phyloP scores from a whole-genome alignment of 495 filamentous ascomycete species.

The Oidiodendron maius region DNA sequence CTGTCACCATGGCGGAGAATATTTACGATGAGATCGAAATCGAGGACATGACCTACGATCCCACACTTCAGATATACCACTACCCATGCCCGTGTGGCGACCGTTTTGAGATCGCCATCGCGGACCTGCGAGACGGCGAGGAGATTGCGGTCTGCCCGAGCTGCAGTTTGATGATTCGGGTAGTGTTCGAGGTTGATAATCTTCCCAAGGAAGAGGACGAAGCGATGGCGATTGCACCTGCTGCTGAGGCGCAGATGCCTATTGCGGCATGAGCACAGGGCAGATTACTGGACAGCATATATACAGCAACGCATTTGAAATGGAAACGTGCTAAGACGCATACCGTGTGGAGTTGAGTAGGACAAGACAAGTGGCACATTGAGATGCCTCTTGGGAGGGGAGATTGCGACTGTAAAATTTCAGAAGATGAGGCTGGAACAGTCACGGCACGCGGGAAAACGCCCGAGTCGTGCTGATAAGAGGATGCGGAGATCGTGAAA shows the following conservation, averaged over 20 bases:
- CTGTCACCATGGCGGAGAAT: conserved; percentile 51
- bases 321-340: too few species aligned
- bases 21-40: conserved; percentile 99
- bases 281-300: too few species aligned
- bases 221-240: not conserved
- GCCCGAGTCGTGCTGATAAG: too few species aligned
- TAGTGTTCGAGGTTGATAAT: conserved; percentile 56
- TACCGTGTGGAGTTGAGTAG: too few species aligned
- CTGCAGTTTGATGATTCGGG: conserved; percentile 91
- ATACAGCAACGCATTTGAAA: too few species aligned
- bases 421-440: too few species aligned
- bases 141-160: conserved; percentile 95
- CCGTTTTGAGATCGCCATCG: conserved; percentile 86
- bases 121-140: conserved; percentile 78
- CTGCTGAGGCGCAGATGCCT: conserved; percentile 3
- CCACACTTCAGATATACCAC: conserved; percentile 77
- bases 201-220: conserved; percentile 13
- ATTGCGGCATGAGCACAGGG: conserved; percentile 14
- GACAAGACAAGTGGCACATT: too few species aligned
- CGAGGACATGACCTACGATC: conserved; percentile 96
- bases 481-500: too few species aligned
- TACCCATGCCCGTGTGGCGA: conserved; percentile 97
- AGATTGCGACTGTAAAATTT: too few species aligned
- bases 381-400: too few species aligned
- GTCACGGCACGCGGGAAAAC: too few species aligned